Percentiles rank a stretch among this genome's conserved stretches.
phyloP scores from a whole-genome alignment of 2,329 filamentous ascomycete species.

The Penicillium sp. region DNA sequence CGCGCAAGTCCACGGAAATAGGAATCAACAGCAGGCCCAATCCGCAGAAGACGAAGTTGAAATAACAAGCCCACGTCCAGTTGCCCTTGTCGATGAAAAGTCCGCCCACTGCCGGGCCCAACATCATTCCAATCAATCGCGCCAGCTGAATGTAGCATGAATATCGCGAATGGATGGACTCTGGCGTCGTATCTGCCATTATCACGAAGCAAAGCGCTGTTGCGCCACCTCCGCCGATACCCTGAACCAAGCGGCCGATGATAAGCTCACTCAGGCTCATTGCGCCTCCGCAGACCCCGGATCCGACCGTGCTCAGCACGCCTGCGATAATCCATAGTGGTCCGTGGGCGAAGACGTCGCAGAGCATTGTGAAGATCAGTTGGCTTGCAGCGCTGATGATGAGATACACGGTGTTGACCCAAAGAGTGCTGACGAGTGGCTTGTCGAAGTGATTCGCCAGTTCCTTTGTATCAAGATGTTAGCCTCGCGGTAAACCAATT shows the following conservation, averaged over 20 bases:
- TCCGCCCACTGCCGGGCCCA: conserved; percentile 32
- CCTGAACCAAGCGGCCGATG: conserved; percentile 49
- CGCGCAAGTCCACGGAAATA: conserved; percentile 32
- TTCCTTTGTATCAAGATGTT: conserved; percentile 17
- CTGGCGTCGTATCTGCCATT: conserved; percentile 45
- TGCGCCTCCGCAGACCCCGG: conserved; percentile 46
- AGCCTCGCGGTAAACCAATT: background rate
- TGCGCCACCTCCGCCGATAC: conserved; percentile 51
- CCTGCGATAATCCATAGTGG: conserved; percentile 47
- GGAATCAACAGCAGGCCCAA: conserved; percentile 33
- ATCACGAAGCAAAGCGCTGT: conserved; percentile 47
- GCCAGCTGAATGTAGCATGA: conserved; percentile 35
- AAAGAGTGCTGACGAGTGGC: conserved; percentile 47
- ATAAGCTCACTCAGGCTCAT: conserved; percentile 43
- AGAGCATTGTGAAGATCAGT: conserved; percentile 33
- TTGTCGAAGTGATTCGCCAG: conserved; percentile 40
- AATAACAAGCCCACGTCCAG: conserved; percentile 35
- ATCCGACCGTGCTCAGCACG: conserved; percentile 50
- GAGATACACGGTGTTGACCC: conserved; percentile 54
- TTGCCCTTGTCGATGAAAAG: conserved; percentile 28
- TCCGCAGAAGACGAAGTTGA: conserved; percentile 36
- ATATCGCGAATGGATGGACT: conserved; percentile 36
- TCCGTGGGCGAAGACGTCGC: conserved; percentile 50
- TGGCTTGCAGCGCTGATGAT: conserved; percentile 37
- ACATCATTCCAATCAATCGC: conserved; percentile 35